Conservation (phyloP, 345 rosid genomes). For the Garcia nutans region DNA sequence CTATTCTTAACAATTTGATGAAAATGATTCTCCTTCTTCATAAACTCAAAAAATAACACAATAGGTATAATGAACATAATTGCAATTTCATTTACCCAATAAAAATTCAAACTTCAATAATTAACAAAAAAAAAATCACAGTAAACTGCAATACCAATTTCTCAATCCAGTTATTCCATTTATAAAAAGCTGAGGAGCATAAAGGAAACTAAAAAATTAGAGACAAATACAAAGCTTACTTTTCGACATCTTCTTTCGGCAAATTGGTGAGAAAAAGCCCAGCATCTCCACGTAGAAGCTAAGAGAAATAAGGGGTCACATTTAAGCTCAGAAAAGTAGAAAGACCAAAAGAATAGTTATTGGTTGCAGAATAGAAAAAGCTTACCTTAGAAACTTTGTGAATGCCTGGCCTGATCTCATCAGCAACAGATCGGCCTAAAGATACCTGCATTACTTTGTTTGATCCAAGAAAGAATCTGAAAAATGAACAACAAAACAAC, state of each 20-base stretch:
- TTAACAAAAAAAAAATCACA: not conserved
- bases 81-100: not conserved
- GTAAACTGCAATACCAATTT: not conserved
- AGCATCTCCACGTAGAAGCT: conserved; percentile 76
- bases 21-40: not conserved
- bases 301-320: conserved; percentile 8
- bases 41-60: too few relatives aligned
- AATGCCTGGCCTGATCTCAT: conserved; percentile 74
- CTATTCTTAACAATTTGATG: not conserved
- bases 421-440: conserved; percentile 85
- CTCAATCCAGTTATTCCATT: not conserved
- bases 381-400: conserved; percentile 78
- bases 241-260: conserved; percentile 80
- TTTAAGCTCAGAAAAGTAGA: not conserved
- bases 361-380: not conserved
- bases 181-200: not conserved
- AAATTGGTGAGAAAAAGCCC: conserved; percentile 80
- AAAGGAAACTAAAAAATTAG: not conserved
- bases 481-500: not conserved
- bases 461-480: conserved; percentile 90
- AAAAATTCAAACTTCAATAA: not conserved
- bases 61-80: not conserved
- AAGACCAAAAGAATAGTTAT: not conserved
- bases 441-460: conserved; percentile 98
- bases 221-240: conserved; percentile 38